phyloP scores from a whole-genome alignment of 2,329 filamentous ascomycete species.

The Fusarium devonianum region DNA sequence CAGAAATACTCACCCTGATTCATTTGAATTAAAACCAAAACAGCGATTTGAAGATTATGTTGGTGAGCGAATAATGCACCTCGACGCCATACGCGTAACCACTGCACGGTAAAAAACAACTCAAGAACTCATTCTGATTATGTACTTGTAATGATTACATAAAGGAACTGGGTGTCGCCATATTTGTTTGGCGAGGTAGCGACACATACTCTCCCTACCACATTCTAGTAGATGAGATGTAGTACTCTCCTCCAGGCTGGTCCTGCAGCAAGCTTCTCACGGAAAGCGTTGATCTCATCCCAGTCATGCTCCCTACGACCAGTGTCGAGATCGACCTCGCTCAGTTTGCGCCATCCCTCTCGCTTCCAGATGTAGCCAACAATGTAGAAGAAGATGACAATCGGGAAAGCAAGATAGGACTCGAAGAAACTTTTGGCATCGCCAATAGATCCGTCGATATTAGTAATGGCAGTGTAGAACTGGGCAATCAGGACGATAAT shows the following conservation, averaged over 20 bases:
- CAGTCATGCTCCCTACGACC: constrained; percentile 69
- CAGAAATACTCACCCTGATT: no score
- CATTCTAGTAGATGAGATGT: constrained; percentile 41
- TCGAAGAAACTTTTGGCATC: constrained; percentile 59
- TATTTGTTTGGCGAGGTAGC: no score
- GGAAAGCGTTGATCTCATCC: constrained; percentile 61
- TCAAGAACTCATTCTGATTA: no score
- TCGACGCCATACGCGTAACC: no score
- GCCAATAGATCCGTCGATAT: constrained; percentile 41
- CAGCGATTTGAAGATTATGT: no score
- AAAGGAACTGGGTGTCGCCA: no score
- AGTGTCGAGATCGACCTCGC: constrained; percentile 72
- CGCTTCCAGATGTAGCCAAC: constrained; percentile 70
- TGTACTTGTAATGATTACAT: no score
- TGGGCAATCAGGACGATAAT: constrained; percentile 64
- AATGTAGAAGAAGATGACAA: constrained; percentile 62
- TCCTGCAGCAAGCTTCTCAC: constrained; percentile 52
- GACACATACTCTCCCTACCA: no score
- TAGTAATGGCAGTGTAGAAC: constrained; percentile 57
- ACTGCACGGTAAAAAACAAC: no score
- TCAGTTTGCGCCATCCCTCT: constrained; percentile 61
- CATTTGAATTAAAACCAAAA: no score
- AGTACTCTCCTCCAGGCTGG: constrained; percentile 54
- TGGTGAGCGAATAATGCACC: no score
- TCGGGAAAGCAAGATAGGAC: constrained; percentile 60